Evolutionary conservation across 257 asterid species (phyloP).

Genomic region (Solanum tacnaense): DNA sequence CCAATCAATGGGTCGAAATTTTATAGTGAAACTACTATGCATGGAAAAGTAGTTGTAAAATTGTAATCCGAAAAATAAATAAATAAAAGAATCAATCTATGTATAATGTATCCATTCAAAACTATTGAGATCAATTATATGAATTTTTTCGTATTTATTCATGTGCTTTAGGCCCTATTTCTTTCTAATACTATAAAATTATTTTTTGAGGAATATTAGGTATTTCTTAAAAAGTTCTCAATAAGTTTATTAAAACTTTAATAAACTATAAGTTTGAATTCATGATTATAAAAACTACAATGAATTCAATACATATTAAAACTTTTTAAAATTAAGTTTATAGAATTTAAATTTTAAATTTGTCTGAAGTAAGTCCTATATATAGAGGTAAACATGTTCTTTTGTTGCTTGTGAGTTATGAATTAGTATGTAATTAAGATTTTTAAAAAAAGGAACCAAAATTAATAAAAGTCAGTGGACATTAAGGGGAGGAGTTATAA

Average conservation of each 20-base stretch:
- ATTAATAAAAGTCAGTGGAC: not conserved
- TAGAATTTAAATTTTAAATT: not conserved
- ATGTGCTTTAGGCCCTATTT: not conserved
- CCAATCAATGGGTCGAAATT: not conserved
- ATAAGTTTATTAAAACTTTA: not conserved
- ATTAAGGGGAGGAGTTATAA: not conserved
- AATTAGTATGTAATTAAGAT: not conserved
- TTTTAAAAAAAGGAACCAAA: not conserved
- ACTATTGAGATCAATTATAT: no score
- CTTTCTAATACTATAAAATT: not conserved
- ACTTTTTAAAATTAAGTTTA: no score
- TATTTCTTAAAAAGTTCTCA: not conserved
- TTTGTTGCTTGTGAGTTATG: not conserved
- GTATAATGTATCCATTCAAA: not conserved
- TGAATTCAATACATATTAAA: no score
- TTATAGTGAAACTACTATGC: not conserved
- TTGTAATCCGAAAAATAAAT: not conserved
- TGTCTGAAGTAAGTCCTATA: not conserved
- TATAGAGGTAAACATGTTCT: not conserved
- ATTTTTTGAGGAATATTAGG: not conserved
- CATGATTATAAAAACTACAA: not conserved
- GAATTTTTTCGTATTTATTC: not conserved
- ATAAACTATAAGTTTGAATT: not conserved
- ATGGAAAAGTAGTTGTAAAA: not conserved
- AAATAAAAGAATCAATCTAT: not conserved